Evolutionary conservation across 2,329 filamentous ascomycete species (phyloP).

Genomic region (Claviceps capensis): DNA sequence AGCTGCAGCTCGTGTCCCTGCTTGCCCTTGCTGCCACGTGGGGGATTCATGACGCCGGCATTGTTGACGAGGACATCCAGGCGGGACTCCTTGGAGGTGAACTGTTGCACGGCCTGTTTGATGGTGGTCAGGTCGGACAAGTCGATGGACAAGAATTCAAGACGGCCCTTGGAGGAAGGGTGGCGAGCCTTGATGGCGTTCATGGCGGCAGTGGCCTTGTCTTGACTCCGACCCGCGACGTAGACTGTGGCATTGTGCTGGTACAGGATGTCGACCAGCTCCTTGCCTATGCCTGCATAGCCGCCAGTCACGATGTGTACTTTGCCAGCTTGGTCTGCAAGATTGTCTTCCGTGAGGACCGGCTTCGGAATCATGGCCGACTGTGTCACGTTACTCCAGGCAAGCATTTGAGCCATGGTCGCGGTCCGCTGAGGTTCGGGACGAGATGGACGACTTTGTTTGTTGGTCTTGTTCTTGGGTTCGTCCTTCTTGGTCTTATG

Average conservation of each 20-base stretch:
- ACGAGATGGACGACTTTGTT: background rate
- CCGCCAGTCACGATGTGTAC: conserved; percentile 37
- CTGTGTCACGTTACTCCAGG: background rate
- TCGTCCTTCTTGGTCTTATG: too few species aligned
- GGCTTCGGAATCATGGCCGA: conserved; percentile 5
- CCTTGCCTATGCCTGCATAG: conserved; percentile 33
- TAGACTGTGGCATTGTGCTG: conserved; percentile 40
- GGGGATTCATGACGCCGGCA: conserved; percentile 29
- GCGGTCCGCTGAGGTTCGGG: background rate
- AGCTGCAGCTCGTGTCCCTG: conserved; percentile 28
- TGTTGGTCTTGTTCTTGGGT: too few species aligned
- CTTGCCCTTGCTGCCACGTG: conserved; percentile 24
- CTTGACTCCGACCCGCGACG: conserved; percentile 32
- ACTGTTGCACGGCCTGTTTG: conserved; percentile 17
- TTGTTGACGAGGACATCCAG: conserved; percentile 32
- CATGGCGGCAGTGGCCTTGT: conserved; percentile 33
- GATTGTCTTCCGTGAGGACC: conserved; percentile 4
- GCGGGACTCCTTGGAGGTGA: conserved; percentile 16
- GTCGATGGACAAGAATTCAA: conserved; percentile 34
- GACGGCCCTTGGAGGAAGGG: conserved; percentile 23
- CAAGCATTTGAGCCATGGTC: background rate
- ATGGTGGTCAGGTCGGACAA: conserved; percentile 24
- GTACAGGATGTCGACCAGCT: conserved; percentile 40
- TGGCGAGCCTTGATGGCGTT: conserved; percentile 22
- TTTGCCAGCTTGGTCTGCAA: conserved; percentile 9